Evolutionary conservation across 2,329 filamentous ascomycete species (phyloP).

Genomic region (Colletotrichum kahawae): DNA sequence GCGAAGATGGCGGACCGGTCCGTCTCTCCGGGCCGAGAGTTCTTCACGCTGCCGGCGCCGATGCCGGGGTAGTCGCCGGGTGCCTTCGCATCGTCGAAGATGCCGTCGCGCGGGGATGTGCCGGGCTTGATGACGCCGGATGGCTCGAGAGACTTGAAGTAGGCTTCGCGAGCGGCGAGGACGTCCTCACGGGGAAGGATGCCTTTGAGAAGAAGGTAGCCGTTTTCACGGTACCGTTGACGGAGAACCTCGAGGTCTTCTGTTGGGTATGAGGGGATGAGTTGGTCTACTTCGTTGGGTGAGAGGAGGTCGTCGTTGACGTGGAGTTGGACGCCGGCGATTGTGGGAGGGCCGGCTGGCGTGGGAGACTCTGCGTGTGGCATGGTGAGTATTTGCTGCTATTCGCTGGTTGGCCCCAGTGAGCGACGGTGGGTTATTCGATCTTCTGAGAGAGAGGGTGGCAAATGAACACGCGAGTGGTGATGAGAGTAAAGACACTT

Average conservation of each 20-base stretch:
- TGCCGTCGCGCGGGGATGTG: slow-evolving; percentile 16
- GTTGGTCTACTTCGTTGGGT: slow-evolving; percentile 44
- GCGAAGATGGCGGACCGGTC: slow-evolving; percentile 29
- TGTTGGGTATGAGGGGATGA: slow-evolving; percentile 46
- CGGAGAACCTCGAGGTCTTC: slow-evolving; percentile 13
- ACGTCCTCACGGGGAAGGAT: slow-evolving; percentile 14
- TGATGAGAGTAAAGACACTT: background rate
- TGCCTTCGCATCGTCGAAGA: slow-evolving; percentile 26
- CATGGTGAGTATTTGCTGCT: background rate
- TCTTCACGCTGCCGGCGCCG: slow-evolving; percentile 53
- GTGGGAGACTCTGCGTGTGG: background rate
- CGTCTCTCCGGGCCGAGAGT: slow-evolving; percentile 48
- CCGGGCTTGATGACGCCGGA: slow-evolving; percentile 19
- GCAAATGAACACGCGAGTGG: rapidly evolving
- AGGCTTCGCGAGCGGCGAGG: slow-evolving; percentile 15
- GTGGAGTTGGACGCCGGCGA: slow-evolving; percentile 22
- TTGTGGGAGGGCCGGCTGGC: background rate
- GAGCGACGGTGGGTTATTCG: rapidly evolving
- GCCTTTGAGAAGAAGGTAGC: slow-evolving; percentile 19
- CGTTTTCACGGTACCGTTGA: slow-evolving; percentile 4
- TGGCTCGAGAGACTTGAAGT: slow-evolving; percentile 20
- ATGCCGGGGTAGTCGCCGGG: slow-evolving; percentile 32
- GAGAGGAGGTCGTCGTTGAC: slow-evolving; percentile 42
- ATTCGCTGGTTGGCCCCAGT: background rate
- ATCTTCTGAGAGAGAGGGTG: background rate